phyloP scores from a whole-genome alignment of 441 rosid species.

The Macaranga tanarius region DNA sequence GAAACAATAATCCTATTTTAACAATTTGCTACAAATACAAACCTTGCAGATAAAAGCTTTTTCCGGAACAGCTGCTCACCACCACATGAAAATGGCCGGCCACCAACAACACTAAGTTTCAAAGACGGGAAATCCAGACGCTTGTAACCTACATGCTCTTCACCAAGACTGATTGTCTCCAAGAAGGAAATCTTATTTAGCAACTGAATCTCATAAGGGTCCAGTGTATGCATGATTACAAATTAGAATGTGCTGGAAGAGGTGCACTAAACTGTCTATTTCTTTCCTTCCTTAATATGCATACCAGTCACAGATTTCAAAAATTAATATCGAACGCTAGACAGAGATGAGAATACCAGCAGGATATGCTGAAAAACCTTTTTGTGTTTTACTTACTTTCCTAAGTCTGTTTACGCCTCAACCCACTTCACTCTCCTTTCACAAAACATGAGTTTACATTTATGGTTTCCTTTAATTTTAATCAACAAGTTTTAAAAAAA shows the following conservation, averaged over 20 bases:
- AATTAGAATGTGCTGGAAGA: conserved; percentile 5
- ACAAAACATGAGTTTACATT: not conserved
- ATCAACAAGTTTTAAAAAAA: not conserved
- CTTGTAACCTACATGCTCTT: conserved; percentile 71
- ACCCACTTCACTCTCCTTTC: not conserved
- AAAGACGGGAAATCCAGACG: conserved; percentile 63
- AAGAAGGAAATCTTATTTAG: conserved; percentile 16
- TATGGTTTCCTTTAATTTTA: not conserved
- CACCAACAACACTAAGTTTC: conserved; percentile 83
- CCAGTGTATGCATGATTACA: conserved; percentile 4
- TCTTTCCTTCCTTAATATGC: not conserved
- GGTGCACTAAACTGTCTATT: not conserved
- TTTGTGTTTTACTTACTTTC: not conserved
- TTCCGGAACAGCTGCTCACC: conserved; percentile 57
- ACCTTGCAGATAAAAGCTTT: conserved; percentile 66
- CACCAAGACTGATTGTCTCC: conserved; percentile 63
- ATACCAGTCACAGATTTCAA: not conserved
- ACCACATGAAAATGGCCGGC: conserved; percentile 89
- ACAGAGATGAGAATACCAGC: not conserved
- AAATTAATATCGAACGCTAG: not conserved
- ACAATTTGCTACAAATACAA: conserved; percentile 16
- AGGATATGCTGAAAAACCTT: not conserved
- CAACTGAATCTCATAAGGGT: not conserved
- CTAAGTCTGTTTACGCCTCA: not conserved
- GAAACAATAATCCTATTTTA: not conserved